phyloP scores from a whole-genome alignment of 805 yeast genomes.

The Saccharomyces eubayanus region DNA sequence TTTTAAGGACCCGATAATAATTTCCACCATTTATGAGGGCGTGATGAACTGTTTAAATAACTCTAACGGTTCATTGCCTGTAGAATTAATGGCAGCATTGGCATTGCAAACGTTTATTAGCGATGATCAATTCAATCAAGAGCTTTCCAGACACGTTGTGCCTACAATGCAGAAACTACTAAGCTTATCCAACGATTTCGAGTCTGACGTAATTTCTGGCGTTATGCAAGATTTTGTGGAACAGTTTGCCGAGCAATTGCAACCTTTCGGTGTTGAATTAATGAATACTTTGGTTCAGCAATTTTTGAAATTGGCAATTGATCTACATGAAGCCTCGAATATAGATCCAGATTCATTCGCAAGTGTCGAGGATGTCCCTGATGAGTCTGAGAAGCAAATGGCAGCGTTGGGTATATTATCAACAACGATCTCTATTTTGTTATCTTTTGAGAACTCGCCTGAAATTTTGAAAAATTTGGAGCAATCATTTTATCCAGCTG shows the following conservation, averaged over 20 bases:
- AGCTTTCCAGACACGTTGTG: conserved; percentile 59
- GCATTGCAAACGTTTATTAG: conserved; percentile 74
- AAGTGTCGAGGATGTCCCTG: conserved; percentile 31
- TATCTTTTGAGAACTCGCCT: conserved; percentile 73
- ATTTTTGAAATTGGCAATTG: conserved; percentile 61
- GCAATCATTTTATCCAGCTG: conserved; percentile 59
- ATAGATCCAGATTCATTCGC: conserved; percentile 35
- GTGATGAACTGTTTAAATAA: conserved; percentile 35
- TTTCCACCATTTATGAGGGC: conserved; percentile 39
- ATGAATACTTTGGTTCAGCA: conserved; percentile 61
- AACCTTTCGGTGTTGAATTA: conserved; percentile 79
- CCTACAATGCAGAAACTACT: conserved; percentile 77
- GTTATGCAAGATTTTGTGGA: conserved; percentile 96
- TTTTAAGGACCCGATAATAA: conserved; percentile 35
- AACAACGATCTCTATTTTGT: conserved; percentile 72
- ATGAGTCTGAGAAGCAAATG: conserved; percentile 59
- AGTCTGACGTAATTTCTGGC: conserved; percentile 75
- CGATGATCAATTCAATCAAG: conserved; percentile 57
- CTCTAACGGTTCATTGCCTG: conserved; percentile 49
- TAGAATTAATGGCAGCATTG: conserved; percentile 73
- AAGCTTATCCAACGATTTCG: conserved; percentile 68
- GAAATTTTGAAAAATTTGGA: conserved; percentile 59
- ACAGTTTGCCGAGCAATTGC: conserved; percentile 74
- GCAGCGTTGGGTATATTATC: conserved; percentile 76
- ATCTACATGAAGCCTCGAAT: conserved; percentile 53